These are phyloP conservation scores for Herpetomonas tarakana DNA, from an alignment of 208 protist species.

Conservation along the genomic window DNA sequence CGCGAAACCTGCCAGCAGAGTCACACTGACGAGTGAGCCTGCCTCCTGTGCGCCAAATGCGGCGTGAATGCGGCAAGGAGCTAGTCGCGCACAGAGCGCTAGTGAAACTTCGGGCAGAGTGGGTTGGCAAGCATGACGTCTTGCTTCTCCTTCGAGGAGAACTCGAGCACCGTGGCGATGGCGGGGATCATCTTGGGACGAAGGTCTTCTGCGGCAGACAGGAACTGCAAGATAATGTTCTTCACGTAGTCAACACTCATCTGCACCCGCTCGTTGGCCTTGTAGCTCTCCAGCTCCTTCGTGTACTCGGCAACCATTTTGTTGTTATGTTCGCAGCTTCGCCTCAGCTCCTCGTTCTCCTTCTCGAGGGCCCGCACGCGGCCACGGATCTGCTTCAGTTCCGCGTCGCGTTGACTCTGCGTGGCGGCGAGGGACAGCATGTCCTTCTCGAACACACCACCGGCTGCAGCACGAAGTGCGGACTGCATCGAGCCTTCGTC, in stretches of 20 bases:
- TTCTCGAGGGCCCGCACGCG: constrained; percentile 30
- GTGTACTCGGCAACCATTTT: constrained; percentile 58
- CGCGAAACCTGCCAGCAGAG: too few species aligned
- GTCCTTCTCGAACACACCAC: constrained; percentile 49
- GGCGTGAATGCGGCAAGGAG: too few species aligned
- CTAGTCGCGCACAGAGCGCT: too few species aligned
- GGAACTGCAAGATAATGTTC: constrained; percentile 78
- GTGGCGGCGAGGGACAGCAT: constrained; percentile 35
- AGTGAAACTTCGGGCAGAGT: constrained; percentile 67
- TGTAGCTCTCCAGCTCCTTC: constrained; percentile 52
- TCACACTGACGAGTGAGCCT: too few species aligned
- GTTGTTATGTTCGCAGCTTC: constrained; percentile 62
- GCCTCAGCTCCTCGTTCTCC: constrained; percentile 50
- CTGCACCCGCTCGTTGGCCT: constrained; percentile 63
- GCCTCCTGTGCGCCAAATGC: too few species aligned
- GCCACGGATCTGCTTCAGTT: constrained; percentile 17
- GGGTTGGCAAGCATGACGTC: constrained; percentile 59
- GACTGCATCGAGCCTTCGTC: constrained; percentile 2
- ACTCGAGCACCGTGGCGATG: constrained; percentile 83
- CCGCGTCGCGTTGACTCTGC: constrained; percentile 31
- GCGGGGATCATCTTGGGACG: constrained; percentile 84
- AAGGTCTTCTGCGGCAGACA: constrained; percentile 57
- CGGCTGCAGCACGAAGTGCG: constrained; percentile 21
- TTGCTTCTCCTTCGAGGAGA: constrained; percentile 72
- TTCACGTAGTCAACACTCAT: constrained; percentile 73